Evolutionary conservation across 768 basidiomycete species (phyloP).

Genomic region (Pulveroboletus sp.): DNA sequence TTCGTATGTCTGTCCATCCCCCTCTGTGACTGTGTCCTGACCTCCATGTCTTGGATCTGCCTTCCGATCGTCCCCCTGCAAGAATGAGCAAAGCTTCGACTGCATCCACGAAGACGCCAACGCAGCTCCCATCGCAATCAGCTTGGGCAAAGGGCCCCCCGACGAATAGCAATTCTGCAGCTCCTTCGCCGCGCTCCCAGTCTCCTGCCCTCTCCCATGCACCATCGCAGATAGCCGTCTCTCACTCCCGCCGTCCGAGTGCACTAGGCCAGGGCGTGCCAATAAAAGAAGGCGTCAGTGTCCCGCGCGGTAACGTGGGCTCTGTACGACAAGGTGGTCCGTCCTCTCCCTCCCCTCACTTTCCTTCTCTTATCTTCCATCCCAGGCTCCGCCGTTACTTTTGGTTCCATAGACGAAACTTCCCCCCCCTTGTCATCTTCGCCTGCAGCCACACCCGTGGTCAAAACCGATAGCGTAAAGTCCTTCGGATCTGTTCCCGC

Average conservation of each 20-base stretch:
- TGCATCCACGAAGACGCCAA: constrained; percentile 66
- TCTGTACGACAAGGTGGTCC: constrained; percentile 63
- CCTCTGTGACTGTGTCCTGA: constrained; percentile 1
- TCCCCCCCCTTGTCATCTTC: constrained; percentile 77
- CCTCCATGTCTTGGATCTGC: not conserved
- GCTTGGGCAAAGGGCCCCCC: constrained; percentile 93
- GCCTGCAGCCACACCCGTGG: constrained; percentile 60
- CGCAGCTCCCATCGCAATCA: constrained; percentile 74
- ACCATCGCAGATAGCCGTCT: constrained; percentile 41
- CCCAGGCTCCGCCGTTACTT: constrained; percentile 68
- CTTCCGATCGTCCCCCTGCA: constrained; percentile 11
- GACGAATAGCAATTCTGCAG: constrained; percentile 44
- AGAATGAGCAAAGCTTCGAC: constrained; percentile 95
- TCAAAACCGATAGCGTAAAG: constrained; percentile 71
- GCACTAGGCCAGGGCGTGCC: constrained; percentile 66
- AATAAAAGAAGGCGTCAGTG: constrained; percentile 76
- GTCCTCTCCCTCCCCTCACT: constrained; percentile 6
- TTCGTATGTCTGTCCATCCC: constrained; percentile 35
- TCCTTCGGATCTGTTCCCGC: constrained; percentile 77
- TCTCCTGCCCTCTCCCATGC: constrained; percentile 62
- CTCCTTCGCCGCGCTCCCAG: constrained; percentile 68
- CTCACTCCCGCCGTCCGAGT: constrained; percentile 79
- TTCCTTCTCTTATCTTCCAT: constrained; percentile 7
- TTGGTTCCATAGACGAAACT: constrained; percentile 87
- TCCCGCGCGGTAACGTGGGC: constrained; percentile 59